Conservation (phyloP, 2,329 filamentous ascomycete genomes). For the Thelonectria discophora region DNA sequence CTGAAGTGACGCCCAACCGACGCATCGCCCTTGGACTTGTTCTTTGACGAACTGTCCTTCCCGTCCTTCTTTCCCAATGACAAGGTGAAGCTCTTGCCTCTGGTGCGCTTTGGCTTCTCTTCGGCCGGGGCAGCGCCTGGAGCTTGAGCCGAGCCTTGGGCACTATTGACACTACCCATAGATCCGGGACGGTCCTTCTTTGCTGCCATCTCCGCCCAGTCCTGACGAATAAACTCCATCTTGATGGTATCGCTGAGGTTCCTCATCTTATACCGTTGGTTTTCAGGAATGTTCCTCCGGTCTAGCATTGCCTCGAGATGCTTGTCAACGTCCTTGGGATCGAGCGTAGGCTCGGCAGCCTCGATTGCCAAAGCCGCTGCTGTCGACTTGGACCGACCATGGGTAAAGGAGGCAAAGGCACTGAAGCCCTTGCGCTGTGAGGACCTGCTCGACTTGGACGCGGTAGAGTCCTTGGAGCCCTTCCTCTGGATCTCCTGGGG, state of each 20-base stretch:
- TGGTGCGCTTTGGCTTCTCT: constrained; percentile 60
- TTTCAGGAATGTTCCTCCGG: constrained; percentile 90
- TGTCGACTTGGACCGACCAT: constrained; percentile 50
- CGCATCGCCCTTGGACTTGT: constrained; percentile 76
- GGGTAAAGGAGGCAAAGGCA: constrained; percentile 50
- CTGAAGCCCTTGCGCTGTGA: constrained; percentile 53
- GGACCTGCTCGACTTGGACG: constrained; percentile 46
- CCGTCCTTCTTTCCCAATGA: constrained; percentile 71
- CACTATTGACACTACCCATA: constrained; percentile 54
- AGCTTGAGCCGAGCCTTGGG: constrained; percentile 44
- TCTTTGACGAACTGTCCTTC: constrained; percentile 71
- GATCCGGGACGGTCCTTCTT: constrained; percentile 56
- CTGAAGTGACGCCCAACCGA: constrained; percentile 71
- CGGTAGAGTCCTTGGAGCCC: constrained; percentile 42
- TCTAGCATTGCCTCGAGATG: constrained; percentile 75
- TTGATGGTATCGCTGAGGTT: constrained; percentile 90
- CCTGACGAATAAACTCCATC: constrained; percentile 92
- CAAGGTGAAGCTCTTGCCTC: constrained; percentile 75
- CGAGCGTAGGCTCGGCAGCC: constrained; percentile 60
- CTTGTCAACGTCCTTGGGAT: constrained; percentile 63
- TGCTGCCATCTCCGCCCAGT: constrained; percentile 75
- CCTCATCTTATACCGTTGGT: constrained; percentile 94
- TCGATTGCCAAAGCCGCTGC: constrained; percentile 43
- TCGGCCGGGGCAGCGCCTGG: constrained; percentile 53
- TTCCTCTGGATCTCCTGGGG: constrained; percentile 36